Base-by-base conservation (phyloP, 202 grass and related monocot species). In the Brachypodium distachyon region DNA sequence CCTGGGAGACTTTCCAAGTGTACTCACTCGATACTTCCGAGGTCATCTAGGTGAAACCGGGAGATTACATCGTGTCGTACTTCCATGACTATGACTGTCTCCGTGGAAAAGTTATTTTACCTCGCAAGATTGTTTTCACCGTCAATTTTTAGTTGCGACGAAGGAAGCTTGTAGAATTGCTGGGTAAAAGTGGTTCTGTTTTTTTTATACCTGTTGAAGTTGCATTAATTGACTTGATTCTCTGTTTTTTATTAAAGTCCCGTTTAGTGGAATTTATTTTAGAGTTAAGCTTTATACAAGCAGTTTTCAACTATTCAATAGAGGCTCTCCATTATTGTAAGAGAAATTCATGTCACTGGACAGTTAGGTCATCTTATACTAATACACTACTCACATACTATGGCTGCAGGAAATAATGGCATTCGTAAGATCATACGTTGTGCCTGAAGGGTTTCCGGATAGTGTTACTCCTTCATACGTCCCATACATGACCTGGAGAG, bases 401-500 rank as follows among this genome's bases (percentile, higher is more conserved):
- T 75, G 55, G 13, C 46, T 86, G 81, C 94, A 98, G 96, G 96
- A 98, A 62, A 67, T 98, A 57, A 81, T 98, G 76, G 80, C 96
- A 32, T 98, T 98, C 48, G 69, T 98, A 83, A 95, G 96, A 84
- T 98, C 91, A 1, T 98, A 94, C 67, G 96, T 98, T 22, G 91
- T 98, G 56, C 96, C 96, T 63, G 96, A 98, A 89, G 96, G 96
- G 13, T 98, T 98, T 82, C 96, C 96, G 58, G 96, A 92, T 51
- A 92, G 91, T 78, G 96, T 98, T 44, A 92, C 89, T 54, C 96
- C 96, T 68, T 98, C 96, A 36, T 98, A 94, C 60, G 96, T 98
- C 46, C 96, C 96, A 61, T 98, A 98, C 85, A 98, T 98, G 96
- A 74, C 73, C 37, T 95, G 91, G 96, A 92, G 96, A 79, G 96